Percentiles rank a stretch among this genome's conserved stretches.
Evolutionary conservation across 306 rosid species (phyloP).

Genomic region (Vigna nakashimae): DNA sequence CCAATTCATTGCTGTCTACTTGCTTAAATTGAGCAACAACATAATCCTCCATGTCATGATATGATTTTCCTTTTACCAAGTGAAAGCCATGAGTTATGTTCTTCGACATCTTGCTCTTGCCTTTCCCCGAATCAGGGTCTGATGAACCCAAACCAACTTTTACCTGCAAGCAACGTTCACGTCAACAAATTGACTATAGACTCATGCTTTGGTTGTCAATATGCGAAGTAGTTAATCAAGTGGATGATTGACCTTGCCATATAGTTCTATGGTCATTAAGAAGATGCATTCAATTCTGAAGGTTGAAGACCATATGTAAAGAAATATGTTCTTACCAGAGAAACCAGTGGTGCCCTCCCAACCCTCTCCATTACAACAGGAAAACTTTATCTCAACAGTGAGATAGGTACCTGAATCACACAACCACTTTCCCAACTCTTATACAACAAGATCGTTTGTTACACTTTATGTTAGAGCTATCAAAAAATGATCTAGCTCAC

Average conservation of each 20-base stretch:
- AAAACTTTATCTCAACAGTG: no score
- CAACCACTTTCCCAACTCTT: background rate
- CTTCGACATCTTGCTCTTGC: constrained; percentile 93
- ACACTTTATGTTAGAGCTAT: background rate
- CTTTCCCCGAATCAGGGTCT: constrained; percentile 96
- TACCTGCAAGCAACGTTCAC: constrained; percentile 62
- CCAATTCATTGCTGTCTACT: constrained; percentile 79
- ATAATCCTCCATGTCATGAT: constrained; percentile 91
- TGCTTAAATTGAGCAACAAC: constrained; percentile 86
- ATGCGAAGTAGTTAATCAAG: background rate
- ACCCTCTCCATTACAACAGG: background rate
- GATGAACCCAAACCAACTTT: constrained; percentile 72
- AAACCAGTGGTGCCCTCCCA: constrained; percentile 3
- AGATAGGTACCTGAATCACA: no score
- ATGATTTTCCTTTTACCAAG: constrained; percentile 85
- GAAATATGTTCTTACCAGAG: constrained; percentile 6
- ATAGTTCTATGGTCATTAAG: background rate
- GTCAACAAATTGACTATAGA: constrained; percentile 29
- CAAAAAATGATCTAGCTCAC: no score
- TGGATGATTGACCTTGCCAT: constrained; percentile 4
- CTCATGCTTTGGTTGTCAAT: background rate
- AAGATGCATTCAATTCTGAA: constrained; percentile 24
- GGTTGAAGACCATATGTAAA: background rate
- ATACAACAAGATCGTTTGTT: background rate
- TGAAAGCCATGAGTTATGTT: constrained; percentile 80